phyloP scores from a whole-genome alignment of 495 filamentous ascomycete genomes.

The Pyrenula massariospora region DNA sequence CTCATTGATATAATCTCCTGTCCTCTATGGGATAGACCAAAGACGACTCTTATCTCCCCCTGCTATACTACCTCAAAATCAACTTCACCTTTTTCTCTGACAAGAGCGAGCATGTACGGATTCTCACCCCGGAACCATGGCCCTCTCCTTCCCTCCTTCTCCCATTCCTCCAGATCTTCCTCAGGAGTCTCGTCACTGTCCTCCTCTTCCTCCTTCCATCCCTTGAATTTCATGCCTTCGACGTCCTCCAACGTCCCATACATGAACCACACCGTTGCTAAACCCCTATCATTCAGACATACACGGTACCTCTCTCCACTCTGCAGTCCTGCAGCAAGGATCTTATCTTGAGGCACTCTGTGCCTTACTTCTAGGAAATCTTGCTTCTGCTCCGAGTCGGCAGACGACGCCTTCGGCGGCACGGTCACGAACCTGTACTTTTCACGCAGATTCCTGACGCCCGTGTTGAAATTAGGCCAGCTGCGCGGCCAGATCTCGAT shows the following conservation, averaged over 20 bases:
- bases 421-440: not conserved
- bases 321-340: not conserved
- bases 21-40: no score
- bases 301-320: not conserved
- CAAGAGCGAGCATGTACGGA: not conserved
- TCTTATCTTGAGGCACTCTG: not conserved
- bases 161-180: not conserved
- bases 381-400: not conserved
- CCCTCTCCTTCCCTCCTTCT: not conserved
- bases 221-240: not conserved
- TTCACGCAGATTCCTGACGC: not conserved
- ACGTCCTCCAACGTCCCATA: not conserved
- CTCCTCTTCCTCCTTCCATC: not conserved
- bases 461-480: not conserved
- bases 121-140: not conserved
- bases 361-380: not conserved
- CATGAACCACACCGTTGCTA: not conserved
- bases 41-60: not conserved
- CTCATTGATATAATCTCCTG: no score
- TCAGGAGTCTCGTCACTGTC: not conserved
- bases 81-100: not conserved
- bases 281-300: not conserved
- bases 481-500: not conserved
- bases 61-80: not conserved
- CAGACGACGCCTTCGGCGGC: not conserved